These are phyloP conservation scores for Medakamo hakoo DNA, from an alignment of 139 green algal species.

Conservation along the genomic window DNA sequence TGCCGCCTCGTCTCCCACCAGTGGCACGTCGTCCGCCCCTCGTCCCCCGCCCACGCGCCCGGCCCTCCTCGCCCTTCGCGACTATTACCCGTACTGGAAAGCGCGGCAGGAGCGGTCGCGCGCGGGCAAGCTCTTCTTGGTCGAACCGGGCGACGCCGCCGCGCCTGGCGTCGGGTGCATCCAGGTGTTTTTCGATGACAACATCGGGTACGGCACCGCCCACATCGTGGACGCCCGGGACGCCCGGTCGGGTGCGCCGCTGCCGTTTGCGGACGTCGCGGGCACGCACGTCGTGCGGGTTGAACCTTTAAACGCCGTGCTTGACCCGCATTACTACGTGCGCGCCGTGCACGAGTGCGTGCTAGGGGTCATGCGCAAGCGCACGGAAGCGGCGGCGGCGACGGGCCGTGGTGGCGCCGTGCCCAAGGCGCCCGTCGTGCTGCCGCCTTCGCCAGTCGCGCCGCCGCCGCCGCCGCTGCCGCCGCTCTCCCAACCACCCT, in stretches of 20 bases:
- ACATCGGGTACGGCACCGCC: conserved; percentile 15
- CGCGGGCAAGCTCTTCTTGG: conserved; percentile 14
- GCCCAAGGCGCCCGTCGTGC: no score
- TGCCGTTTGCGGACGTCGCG: conserved; percentile 14
- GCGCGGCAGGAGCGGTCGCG: conserved; percentile 8
- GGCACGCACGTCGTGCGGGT: conserved; percentile 15
- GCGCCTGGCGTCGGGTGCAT: no score
- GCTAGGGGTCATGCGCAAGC: conserved; percentile 11
- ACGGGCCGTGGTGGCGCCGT: no score
- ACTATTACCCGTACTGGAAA: conserved; percentile 26
- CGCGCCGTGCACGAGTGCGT: conserved; percentile 24
- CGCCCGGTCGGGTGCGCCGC: conserved; percentile 5
- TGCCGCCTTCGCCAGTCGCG: no score
- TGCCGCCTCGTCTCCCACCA: no score
- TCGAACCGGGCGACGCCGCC: conserved; percentile 3
- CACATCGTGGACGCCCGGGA: conserved; percentile 25
- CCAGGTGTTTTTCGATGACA: conserved; percentile 29
- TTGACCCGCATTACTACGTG: conserved; percentile 23
- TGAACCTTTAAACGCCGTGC: conserved; percentile 22
- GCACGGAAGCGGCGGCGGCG: no score
- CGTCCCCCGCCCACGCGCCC: no score
- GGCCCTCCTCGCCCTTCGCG: conserved; percentile 8
- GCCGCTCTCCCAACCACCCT: no score
- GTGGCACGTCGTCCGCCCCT: no score
- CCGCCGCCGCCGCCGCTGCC: no score